Conservation (phyloP, 306 rosid species). For the Castanospermum australe region DNA sequence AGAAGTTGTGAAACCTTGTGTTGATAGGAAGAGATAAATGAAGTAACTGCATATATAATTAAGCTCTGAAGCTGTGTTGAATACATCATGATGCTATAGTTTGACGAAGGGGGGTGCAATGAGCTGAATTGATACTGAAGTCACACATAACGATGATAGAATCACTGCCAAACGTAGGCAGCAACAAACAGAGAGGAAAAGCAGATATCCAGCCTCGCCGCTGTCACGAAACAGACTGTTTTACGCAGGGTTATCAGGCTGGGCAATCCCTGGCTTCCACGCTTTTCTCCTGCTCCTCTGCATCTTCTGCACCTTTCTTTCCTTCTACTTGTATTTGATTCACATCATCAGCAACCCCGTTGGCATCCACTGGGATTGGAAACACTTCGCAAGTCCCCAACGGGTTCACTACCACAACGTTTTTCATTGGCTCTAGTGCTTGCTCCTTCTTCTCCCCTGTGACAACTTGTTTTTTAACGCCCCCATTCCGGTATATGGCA, state of each 20-base stretch:
- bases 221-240: neutral
- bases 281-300: neutral
- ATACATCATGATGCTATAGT: neutral
- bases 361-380: conserved; percentile 21
- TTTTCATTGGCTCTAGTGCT: neutral
- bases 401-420: conserved; percentile 13
- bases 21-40: neutral
- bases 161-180: neutral
- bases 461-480: neutral
- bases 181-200: neutral
- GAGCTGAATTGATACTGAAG: neutral
- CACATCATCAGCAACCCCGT: neutral
- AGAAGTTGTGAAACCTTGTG: neutral
- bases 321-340: neutral
- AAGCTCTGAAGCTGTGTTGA: neutral
- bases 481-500: conserved; percentile 44
- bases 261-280: neutral
- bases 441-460: neutral
- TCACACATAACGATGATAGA: neutral
- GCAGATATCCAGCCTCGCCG: neutral
- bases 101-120: neutral
- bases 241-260: neutral
- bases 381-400: conserved; percentile 26
- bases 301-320: neutral
- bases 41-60: neutral